These are phyloP conservation scores for Fusarium sarcochroum DNA, from an alignment of 2,329 filamentous ascomycete species.

Conservation along the genomic window DNA sequence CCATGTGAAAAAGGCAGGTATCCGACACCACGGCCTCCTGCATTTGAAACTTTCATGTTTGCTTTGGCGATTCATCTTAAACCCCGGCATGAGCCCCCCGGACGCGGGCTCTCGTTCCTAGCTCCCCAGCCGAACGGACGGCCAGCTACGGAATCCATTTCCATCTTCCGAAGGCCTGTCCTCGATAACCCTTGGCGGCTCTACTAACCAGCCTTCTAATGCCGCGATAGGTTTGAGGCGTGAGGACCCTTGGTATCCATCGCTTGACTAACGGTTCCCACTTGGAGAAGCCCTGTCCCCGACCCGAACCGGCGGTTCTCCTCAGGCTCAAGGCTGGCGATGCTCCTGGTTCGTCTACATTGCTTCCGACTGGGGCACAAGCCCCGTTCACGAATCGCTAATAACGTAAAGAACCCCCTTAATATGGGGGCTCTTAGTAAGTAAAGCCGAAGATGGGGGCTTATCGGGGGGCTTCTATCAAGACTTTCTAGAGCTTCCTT, in stretches of 20 bases:
- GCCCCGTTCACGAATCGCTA: slow-evolving; percentile 23
- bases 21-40: slow-evolving; percentile 15
- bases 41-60: slow-evolving; percentile 39
- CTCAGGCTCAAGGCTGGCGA: slow-evolving; percentile 22
- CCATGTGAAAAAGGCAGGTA: slow-evolving; percentile 25
- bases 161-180: slow-evolving; percentile 33
- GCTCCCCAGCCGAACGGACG: slow-evolving; percentile 15
- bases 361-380: slow-evolving; percentile 14
- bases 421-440: slow-evolving; percentile 19
- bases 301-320: slow-evolving; percentile 44
- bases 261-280: slow-evolving; percentile 17
- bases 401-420: slow-evolving; percentile 32
- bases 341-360: slow-evolving; percentile 28
- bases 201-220: slow-evolving; percentile 6
- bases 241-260: slow-evolving; percentile 11
- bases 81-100: slow-evolving; percentile 4
- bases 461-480: slow-evolving; percentile 29
- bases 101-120: slow-evolving; percentile 29
- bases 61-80: slow-evolving; percentile 33
- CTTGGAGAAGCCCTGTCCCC: slow-evolving; percentile 15
- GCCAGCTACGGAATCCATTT: slow-evolving; percentile 29
- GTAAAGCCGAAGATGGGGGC: slow-evolving; percentile 26
- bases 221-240: slow-evolving; percentile 27
- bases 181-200: slow-evolving; percentile 1
- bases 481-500: slow-evolving; percentile 38